Conservation (phyloP, 345 rosid species). For the Melaleuca alternifolia region DNA sequence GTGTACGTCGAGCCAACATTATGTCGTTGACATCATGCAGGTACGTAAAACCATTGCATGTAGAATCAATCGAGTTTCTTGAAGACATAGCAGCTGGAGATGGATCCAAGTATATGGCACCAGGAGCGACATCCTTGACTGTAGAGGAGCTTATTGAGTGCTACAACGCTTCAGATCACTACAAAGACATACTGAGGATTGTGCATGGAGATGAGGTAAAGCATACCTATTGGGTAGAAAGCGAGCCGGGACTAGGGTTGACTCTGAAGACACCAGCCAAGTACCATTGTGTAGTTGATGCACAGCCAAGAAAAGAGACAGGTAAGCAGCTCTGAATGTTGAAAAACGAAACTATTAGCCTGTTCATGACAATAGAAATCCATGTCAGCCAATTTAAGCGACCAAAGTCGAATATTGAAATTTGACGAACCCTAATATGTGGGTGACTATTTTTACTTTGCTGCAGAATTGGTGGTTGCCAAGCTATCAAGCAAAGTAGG, state of each 20-base stretch:
- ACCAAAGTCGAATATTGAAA: neutral
- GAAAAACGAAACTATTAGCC: neutral
- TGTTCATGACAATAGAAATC: neutral
- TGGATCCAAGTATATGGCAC: conserved; percentile 12
- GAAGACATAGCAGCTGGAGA: conserved; percentile 15
- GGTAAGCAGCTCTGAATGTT: conserved; percentile 5
- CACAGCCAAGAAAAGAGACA: conserved; percentile 7
- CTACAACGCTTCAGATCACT: conserved; percentile 19
- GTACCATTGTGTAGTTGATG: neutral
- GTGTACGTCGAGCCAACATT: neutral
- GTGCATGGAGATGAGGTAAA: conserved; percentile 1
- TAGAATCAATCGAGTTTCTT: conserved; percentile 19
- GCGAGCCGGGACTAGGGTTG: conserved; percentile 20
- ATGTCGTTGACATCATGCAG: neutral
- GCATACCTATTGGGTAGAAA: conserved; percentile 20
- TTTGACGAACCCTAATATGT: neutral
- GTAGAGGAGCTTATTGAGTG: conserved; percentile 13
- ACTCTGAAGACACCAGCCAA: conserved; percentile 10
- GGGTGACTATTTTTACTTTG: neutral
- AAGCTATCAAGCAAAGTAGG: conserved; percentile 13
- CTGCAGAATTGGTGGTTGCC: conserved; percentile 15
- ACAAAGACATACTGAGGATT: conserved; percentile 20
- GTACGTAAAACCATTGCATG: conserved; percentile 15
- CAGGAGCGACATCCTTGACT: conserved; percentile 8
- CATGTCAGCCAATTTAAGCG: neutral